phyloP scores from a whole-genome alignment of 1,139 yeast genomes.

The Blastobotrys elegans region DNA sequence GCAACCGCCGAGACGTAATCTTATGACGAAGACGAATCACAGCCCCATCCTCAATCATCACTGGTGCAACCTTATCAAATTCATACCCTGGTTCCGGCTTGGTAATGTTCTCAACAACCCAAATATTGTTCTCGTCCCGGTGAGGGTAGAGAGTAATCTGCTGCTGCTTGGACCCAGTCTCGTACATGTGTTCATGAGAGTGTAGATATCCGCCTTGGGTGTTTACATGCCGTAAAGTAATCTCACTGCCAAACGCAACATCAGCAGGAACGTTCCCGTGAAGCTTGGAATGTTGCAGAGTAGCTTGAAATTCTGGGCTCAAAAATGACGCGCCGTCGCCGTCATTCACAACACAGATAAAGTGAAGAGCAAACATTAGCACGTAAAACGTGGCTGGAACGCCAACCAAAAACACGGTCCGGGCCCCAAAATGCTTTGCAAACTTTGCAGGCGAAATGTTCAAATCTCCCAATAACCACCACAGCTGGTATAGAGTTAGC shows the following conservation, averaged over 20 bases:
- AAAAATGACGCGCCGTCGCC: constrained; percentile 90
- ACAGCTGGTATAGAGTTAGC: constrained; percentile 67
- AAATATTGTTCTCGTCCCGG: constrained; percentile 79
- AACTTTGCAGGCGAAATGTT: constrained; percentile 50
- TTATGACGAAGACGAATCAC: constrained; percentile 74
- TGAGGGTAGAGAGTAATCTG: constrained; percentile 89
- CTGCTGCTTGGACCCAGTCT: constrained; percentile 92
- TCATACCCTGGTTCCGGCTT: constrained; percentile 29
- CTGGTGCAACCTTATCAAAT: constrained; percentile 34
- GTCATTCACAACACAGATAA: constrained; percentile 60
- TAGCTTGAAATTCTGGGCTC: constrained; percentile 83
- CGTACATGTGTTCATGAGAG: constrained; percentile 80
- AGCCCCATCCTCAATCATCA: constrained; percentile 68
- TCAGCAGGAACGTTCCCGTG: constrained; percentile 69
- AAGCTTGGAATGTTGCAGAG: constrained; percentile 63
- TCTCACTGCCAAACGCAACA: constrained; percentile 81
- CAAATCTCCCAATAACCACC: constrained; percentile 88
- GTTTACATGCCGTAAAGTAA: constrained; percentile 74
- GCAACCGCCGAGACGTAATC: constrained; percentile 72
- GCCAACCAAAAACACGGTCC: constrained; percentile 60
- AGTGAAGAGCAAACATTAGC: constrained; percentile 74
- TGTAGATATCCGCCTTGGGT: constrained; percentile 95
- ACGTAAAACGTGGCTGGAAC: constrained; percentile 67
- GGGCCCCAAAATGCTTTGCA: constrained; percentile 47
- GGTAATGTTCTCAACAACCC: constrained; percentile 43